phyloP scores from a whole-genome alignment of 2,329 filamentous ascomycete genomes.

The Penicillium sp. region DNA sequence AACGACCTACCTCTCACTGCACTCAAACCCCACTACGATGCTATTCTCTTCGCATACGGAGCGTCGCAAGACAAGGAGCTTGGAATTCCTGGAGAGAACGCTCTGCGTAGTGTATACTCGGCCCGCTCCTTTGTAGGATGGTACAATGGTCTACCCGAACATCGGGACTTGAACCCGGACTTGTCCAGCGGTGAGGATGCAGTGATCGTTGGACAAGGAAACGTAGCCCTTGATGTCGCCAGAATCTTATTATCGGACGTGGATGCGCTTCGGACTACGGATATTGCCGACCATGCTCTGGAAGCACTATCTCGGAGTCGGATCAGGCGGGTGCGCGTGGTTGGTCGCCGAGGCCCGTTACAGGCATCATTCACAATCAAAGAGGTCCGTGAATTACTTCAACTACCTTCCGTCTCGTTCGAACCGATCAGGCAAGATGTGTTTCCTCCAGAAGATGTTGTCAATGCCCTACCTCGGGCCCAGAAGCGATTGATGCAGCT shows the following conservation, averaged over 20 bases:
- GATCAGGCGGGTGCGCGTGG: slow-evolving; percentile 78
- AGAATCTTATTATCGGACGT: slow-evolving; percentile 79
- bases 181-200: slow-evolving; percentile 76
- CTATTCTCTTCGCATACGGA: slow-evolving; percentile 88
- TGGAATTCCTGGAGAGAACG: slow-evolving; percentile 73
- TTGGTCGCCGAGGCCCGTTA: slow-evolving; percentile 84
- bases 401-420: slow-evolving; percentile 71
- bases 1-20: slow-evolving; percentile 64
- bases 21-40: slow-evolving; percentile 83
- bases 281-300: slow-evolving; percentile 84
- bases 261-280: slow-evolving; percentile 72
- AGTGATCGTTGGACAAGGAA: slow-evolving; percentile 89
- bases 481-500: slow-evolving; percentile 78
- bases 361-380: slow-evolving; percentile 97
- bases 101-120: slow-evolving; percentile 71
- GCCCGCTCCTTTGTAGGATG: slow-evolving; percentile 94
- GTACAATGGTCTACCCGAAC: slow-evolving; percentile 95
- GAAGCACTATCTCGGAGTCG: slow-evolving; percentile 70
- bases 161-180: slow-evolving; percentile 69
- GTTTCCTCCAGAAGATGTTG: slow-evolving; percentile 60
- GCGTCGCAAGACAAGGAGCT: slow-evolving; percentile 80
- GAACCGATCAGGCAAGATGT: slow-evolving; percentile 65
- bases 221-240: slow-evolving; percentile 92
- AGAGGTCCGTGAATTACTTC: slow-evolving; percentile 84
- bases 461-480: slow-evolving; percentile 71